phyloP scores from a whole-genome alignment of 805 yeast species.

The Metschnikowia shivogae region DNA sequence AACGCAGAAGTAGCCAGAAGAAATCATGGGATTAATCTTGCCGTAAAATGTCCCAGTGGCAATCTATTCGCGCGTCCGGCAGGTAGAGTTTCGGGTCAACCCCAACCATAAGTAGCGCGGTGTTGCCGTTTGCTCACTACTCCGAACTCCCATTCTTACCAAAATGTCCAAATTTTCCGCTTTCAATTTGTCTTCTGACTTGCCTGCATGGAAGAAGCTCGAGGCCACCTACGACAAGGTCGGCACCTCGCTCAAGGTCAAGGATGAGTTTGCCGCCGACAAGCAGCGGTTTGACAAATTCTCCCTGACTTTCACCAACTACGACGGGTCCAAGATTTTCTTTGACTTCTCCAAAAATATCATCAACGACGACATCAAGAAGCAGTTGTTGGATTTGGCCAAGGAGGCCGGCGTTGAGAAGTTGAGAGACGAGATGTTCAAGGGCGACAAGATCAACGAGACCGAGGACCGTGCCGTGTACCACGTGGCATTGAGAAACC shows the following conservation, averaged over 20 bases:
- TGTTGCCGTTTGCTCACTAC: background rate
- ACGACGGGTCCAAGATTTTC: conserved; percentile 80
- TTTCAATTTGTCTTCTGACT: conserved; percentile 62
- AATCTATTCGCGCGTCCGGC: conserved; percentile 4
- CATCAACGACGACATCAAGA: conserved; percentile 77
- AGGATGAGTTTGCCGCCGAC: conserved; percentile 74
- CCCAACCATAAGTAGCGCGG: conserved; percentile 5
- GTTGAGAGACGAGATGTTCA: conserved; percentile 87
- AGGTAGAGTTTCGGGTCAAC: conserved; percentile 2
- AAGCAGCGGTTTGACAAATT: conserved; percentile 69
- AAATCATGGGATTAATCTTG: background rate
- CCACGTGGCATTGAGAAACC: conserved; percentile 96
- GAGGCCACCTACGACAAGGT: conserved; percentile 63
- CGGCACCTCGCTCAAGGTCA: conserved; percentile 70
- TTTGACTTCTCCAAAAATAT: conserved; percentile 96
- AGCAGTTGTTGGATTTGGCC: conserved; percentile 70
- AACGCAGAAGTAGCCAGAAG: background rate
- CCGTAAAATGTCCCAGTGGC: conserved; percentile 1
- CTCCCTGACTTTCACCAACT: conserved; percentile 75
- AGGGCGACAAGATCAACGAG: conserved; percentile 89
- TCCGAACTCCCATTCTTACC: background rate
- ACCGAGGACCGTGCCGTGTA: conserved; percentile 97
- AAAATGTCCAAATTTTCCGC: conserved; percentile 19
- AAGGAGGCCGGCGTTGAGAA: conserved; percentile 83
- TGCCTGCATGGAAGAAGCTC: conserved; percentile 81